Evolutionary conservation across 495 filamentous ascomycete genomes (phyloP).

Genomic region (Terfezia boudieri): DNA sequence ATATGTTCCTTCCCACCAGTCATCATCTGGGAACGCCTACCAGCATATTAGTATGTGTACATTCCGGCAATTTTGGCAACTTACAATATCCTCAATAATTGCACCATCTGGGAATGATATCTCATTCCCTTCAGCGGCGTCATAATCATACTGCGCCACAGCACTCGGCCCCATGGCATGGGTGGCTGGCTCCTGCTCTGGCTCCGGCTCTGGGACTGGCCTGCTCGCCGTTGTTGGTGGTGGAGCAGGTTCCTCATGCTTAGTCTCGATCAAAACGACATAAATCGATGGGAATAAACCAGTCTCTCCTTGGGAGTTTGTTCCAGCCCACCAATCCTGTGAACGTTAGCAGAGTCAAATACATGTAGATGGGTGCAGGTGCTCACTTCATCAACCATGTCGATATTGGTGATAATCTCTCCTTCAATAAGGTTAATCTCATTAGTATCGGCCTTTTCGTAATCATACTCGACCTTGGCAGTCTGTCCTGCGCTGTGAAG

Average conservation of each 20-base stretch:
- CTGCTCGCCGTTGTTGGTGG: slow-evolving; percentile 9
- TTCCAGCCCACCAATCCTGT: slow-evolving; percentile 87
- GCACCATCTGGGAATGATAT: slow-evolving; percentile 80
- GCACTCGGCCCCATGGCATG: slow-evolving; percentile 33
- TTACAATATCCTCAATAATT: slow-evolving; percentile 29
- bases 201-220: slow-evolving; percentile 4
- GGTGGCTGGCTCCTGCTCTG: slow-evolving; percentile 17
- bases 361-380: neutral
- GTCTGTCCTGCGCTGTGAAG: slow-evolving; percentile 28
- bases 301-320: slow-evolving; percentile 53
- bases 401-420: slow-evolving; percentile 78
- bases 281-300: slow-evolving; percentile 96
- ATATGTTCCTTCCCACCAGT: slow-evolving; percentile 92
- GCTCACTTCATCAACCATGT: slow-evolving; percentile 61
- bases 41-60: no score
- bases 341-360: slow-evolving; percentile 9
- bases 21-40: slow-evolving; percentile 79
- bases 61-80: neutral
- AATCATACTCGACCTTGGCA: slow-evolving; percentile 78
- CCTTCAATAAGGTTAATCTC: slow-evolving; percentile 83
- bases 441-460: slow-evolving; percentile 92
- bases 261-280: slow-evolving; percentile 57
- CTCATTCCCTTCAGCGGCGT: slow-evolving; percentile 94
- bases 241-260: slow-evolving; percentile 16
- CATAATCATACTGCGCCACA: slow-evolving; percentile 82